These are phyloP conservation scores for Digitaria exilis DNA, from an alignment of 202 grass and related monocot genomes.

Conservation along the genomic window DNA sequence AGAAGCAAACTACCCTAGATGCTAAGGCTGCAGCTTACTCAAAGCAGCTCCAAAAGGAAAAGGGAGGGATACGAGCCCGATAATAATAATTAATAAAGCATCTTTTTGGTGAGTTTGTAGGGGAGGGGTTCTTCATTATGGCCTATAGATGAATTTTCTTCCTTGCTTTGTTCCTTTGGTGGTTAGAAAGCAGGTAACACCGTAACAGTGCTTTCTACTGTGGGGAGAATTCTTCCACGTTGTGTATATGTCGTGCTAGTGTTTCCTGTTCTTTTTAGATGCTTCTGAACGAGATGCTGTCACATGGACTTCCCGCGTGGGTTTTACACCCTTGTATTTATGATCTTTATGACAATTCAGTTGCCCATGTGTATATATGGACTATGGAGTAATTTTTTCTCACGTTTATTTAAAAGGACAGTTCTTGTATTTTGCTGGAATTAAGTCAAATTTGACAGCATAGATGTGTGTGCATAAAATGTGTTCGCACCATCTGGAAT, in stretches of 20 bases:
- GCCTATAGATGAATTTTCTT: constrained; percentile 28
- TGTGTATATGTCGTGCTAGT: constrained; percentile 44
- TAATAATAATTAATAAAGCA: constrained; percentile 28
- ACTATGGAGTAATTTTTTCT: neutral
- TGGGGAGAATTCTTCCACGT: constrained; percentile 35
- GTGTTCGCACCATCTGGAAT: neutral
- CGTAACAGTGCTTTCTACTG: neutral
- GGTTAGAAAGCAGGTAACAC: neutral
- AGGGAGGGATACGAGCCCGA: constrained; percentile 21
- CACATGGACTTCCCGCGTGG: neutral
- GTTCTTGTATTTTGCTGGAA: neutral
- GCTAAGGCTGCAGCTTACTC: constrained; percentile 51
- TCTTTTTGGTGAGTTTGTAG: neutral
- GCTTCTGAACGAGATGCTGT: constrained; percentile 19
- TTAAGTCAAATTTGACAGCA: neutral
- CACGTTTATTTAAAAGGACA: constrained; percentile 16
- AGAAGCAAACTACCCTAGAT: constrained; percentile 48
- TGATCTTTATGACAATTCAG: constrained; percentile 20
- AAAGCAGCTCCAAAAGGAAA: constrained; percentile 53
- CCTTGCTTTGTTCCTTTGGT: neutral
- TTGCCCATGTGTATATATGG: constrained; percentile 26
- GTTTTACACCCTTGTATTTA: constrained; percentile 30
- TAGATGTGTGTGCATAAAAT: neutral
- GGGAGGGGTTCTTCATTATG: neutral
- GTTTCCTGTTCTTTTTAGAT: constrained; percentile 32